Conservation (phyloP, 225 moss, liverwort and hornwort genomes). For the Marchantia paleacea region DNA sequence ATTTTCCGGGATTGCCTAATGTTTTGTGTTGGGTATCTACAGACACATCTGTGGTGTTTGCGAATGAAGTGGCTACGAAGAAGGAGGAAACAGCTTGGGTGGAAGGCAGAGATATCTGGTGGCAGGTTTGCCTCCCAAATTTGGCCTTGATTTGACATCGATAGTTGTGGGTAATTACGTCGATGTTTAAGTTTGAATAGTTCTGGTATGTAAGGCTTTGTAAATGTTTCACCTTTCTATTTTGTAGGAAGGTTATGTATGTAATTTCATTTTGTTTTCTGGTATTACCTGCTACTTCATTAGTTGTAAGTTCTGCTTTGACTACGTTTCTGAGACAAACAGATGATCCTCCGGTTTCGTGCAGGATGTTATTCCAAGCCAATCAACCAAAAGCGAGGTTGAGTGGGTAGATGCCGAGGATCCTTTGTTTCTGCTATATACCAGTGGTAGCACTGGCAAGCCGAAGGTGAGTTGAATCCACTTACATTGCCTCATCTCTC, state of each 20-base stretch:
- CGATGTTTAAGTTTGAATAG: too few species aligned
- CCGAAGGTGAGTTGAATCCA: conserved; percentile 60
- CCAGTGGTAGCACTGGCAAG: conserved; percentile 97
- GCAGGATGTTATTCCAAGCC: conserved; percentile 68
- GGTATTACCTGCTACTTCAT: neutral
- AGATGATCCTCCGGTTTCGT: neutral
- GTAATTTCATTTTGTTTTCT: neutral
- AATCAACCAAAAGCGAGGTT: conserved; percentile 62
- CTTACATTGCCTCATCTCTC: neutral
- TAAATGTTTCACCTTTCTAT: neutral
- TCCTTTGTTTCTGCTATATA: conserved; percentile 81
- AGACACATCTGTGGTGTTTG: conserved; percentile 73
- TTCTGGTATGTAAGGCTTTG: too few species aligned
- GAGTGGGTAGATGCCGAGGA: conserved; percentile 99
- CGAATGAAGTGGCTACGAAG: conserved; percentile 59
- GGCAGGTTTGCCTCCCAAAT: conserved; percentile 52
- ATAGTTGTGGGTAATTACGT: too few species aligned
- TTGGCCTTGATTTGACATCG: neutral
- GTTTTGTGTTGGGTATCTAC: conserved; percentile 14
- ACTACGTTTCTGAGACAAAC: neutral
- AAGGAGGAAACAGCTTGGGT: conserved; percentile 65
- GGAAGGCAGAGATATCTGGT: conserved; percentile 87
- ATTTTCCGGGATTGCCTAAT: too few species aligned
- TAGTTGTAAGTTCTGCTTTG: neutral
- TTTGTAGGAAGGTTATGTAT: neutral